These are phyloP conservation scores for Brassica juncea DNA, from an alignment of 345 rosid genomes.

Conservation along the genomic window DNA sequence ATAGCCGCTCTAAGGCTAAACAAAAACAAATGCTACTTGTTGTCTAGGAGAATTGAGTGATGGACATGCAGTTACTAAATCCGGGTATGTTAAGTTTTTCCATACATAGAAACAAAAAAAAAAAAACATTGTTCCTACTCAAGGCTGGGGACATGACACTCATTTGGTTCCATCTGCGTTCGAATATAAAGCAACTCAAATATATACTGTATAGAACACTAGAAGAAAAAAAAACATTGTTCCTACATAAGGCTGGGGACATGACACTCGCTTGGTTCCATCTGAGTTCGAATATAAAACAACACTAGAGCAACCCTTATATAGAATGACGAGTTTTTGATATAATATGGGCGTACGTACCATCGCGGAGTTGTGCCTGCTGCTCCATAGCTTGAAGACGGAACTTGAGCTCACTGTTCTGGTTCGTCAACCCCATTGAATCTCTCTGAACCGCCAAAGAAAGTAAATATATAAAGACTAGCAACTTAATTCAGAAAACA, in stretches of 20 bases:
- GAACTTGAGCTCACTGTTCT: constrained; percentile 62
- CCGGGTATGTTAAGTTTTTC: background rate
- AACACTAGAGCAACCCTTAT: background rate
- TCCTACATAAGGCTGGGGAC: background rate
- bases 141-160: background rate
- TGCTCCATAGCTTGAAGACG: constrained; percentile 70
- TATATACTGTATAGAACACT: background rate
- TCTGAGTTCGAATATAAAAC: background rate
- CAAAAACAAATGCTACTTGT: background rate
- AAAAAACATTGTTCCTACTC: background rate
- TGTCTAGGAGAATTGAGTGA: background rate
- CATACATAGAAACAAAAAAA: background rate
- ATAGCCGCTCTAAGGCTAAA: background rate
- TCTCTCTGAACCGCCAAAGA: constrained; percentile 47
- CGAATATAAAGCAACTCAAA: background rate
- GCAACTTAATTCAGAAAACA: background rate
- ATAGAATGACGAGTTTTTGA: background rate
- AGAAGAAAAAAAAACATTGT: background rate
- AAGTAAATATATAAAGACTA: constrained; percentile 2
- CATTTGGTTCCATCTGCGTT: background rate
- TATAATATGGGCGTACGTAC: constrained; percentile 17
- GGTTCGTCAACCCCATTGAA: constrained; percentile 45
- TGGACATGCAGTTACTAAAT: background rate
- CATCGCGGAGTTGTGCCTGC: constrained; percentile 61
- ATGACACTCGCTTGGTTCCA: background rate